A percentile compares a stretch with the other conserved stretches of the same genome.
Evolutionary conservation across 1,284 basidiomycete species (phyloP).

Genomic region (Bjerkandera adusta): DNA sequence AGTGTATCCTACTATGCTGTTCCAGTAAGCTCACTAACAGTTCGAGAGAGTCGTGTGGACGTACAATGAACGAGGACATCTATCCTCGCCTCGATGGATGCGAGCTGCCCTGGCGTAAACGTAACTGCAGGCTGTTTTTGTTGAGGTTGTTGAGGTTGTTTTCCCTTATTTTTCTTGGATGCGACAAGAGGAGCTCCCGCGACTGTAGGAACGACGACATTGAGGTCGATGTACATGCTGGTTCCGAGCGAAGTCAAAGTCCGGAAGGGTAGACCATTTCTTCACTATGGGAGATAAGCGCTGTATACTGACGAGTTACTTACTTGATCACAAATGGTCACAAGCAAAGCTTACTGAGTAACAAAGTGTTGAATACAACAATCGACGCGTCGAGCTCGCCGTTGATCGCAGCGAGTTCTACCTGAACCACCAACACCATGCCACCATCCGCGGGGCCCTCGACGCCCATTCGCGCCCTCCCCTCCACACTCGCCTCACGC

Average conservation of each 20-base stretch:
- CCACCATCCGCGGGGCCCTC: conserved; percentile 5
- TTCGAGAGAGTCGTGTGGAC: conserved; percentile 16
- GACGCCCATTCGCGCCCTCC: conserved; percentile 30
- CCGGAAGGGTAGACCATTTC: too few species aligned
- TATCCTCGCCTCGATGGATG: conserved; percentile 39
- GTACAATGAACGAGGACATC: conserved; percentile 45
- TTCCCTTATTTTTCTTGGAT: conserved; percentile 40
- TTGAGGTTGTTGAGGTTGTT: conserved; percentile 28
- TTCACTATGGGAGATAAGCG: too few species aligned
- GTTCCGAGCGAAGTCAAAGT: too few species aligned
- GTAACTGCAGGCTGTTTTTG: conserved; percentile 19
- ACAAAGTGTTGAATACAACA: too few species aligned
- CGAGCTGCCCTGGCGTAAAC: conserved; percentile 38
- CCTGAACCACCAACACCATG: background rate
- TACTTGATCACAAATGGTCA: too few species aligned
- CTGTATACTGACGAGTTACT: too few species aligned
- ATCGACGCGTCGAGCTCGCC: too few species aligned
- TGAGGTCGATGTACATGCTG: conserved; percentile 15
- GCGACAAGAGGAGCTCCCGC: conserved; percentile 18
- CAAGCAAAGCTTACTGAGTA: too few species aligned
- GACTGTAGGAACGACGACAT: conserved; percentile 36
- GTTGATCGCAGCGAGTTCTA: too few species aligned
- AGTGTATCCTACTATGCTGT: conserved; percentile 70
- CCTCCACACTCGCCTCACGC: conserved; percentile 39
- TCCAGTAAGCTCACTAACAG: conserved; percentile 21